Evolutionary conservation across 2,329 filamentous ascomycete genomes (phyloP), one percentile per base, ranked within the genome.

Genomic region (Phaeosphaeriaceae sp.): DNA sequence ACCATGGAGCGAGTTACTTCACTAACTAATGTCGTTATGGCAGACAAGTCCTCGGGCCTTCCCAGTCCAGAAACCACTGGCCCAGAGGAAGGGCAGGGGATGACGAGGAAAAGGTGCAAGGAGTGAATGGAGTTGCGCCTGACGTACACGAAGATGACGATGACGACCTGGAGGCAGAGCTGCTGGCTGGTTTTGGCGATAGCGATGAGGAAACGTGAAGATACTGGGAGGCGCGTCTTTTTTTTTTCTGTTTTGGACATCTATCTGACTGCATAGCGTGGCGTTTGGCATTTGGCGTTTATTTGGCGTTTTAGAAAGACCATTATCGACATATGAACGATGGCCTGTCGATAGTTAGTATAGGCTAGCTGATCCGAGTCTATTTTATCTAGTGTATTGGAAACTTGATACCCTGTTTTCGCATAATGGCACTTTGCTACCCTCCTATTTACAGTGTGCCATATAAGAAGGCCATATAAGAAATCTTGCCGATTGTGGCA

Each of bases 71-170:
- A 74, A 36, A 71, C 72, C 1, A 75, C 61, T 8, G 69, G 73
- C 6, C 65, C 68, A 6, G 71, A 75, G 49, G 74, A 75, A 49
- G 73, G 69, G 4, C 66, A 70, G 15, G 65, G 60, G 77, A 78
- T 6, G 77, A 78, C 20, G 74, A 74, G n/a, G 74, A 76, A 23
- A 78, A 77, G 42, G 62, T 69, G 12, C 61, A 61, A 8, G 72
- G 65, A 42, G 58, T 58, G 18, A 67, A 63, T 15, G 69, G 57
- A 18, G 60, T 59, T 56, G 59, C 52, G 48, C 51, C 67, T 2
- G 74, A 73, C 23, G 81, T 82, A 45, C 79, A 68, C 18, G 60
- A 60, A 9, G 68, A 86, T 60, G 71, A 87, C 41, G 86, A 87
- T 68, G 81, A 83, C n/a, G 70, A 52, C 8, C 55, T 68, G 11